Percentiles rank a stretch among this genome's conserved stretches.
phyloP scores from a whole-genome alignment of 2,329 filamentous ascomycete genomes.

The Colletotrichum sublineola region DNA sequence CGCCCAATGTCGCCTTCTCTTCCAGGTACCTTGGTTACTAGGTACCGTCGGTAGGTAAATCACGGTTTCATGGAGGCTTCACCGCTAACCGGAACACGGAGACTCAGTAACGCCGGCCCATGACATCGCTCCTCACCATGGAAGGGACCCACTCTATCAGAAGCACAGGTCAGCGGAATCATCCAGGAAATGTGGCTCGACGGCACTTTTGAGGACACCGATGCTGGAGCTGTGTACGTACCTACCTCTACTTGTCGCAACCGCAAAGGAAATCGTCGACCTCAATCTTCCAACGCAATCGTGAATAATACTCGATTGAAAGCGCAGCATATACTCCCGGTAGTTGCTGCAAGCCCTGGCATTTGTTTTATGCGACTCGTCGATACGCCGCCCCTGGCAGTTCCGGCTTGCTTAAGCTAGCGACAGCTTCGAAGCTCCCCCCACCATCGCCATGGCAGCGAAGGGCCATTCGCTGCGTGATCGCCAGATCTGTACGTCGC shows the following conservation, averaged over 20 bases:
- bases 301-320: conserved; percentile 16
- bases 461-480: conserved; percentile 63
- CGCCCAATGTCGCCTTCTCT: not conserved
- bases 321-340: conserved; percentile 6
- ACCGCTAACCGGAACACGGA: conserved; percentile 31
- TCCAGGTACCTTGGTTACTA: not conserved
- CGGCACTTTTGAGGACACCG: conserved; percentile 41
- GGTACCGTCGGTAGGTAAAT: not conserved
- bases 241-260: conserved; percentile 35
- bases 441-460: conserved; percentile 57
- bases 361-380: conserved; percentile 20
- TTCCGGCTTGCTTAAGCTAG: conserved; percentile 32
- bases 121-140: conserved; percentile 23
- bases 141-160: conserved; percentile 19
- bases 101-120: conserved; percentile 27
- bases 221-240: conserved; percentile 40
- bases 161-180: conserved; percentile 27
- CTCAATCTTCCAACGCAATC: conserved; percentile 26
- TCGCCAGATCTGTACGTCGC: conserved; percentile 61
- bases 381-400: conserved; percentile 1
- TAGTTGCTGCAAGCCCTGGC: conserved; percentile 8
- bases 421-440: conserved; percentile 42
- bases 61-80: not conserved
- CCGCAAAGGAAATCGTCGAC: conserved; percentile 19
- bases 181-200: conserved; percentile 41